Evolutionary conservation across 1,139 yeast species (phyloP).

Genomic region (Neolecta irregularis): DNA sequence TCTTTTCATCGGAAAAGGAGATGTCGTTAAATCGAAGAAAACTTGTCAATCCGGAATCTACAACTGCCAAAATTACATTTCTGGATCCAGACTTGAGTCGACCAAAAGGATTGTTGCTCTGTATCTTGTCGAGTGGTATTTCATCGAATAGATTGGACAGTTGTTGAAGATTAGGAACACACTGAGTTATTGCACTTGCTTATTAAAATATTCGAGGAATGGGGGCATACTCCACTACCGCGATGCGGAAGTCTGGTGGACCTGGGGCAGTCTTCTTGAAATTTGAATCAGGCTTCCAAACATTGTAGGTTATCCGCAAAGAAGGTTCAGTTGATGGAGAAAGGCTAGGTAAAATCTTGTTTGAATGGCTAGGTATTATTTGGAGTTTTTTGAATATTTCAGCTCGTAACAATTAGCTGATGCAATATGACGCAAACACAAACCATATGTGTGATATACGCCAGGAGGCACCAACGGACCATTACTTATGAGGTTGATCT

Average conservation of each 20-base stretch:
- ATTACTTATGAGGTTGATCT: constrained; percentile 4
- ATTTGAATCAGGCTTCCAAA: constrained; percentile 69
- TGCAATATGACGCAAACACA: background rate
- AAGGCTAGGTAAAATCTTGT: constrained; percentile 1
- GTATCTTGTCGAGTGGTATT: constrained; percentile 19
- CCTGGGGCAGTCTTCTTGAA: constrained; percentile 62
- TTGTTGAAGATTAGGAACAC: constrained; percentile 38
- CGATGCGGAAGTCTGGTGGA: constrained; percentile 58
- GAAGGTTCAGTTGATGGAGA: constrained; percentile 12
- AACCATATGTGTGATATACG: constrained; percentile 14
- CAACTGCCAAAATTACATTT: constrained; percentile 44
- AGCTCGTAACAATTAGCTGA: background rate
- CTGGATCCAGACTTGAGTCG: constrained; percentile 35
- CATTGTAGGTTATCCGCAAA: constrained; percentile 36
- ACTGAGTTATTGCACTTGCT: constrained; percentile 4
- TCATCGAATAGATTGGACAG: constrained; percentile 22
- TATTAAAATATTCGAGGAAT: constrained; percentile 9
- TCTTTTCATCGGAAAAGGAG: constrained; percentile 35
- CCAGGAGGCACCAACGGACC: constrained; percentile 14
- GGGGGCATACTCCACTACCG: constrained; percentile 28
- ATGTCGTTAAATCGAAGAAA: constrained; percentile 47
- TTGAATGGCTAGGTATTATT: constrained; percentile 14
- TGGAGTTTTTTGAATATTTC: constrained; percentile 11
- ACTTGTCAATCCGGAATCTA: constrained; percentile 59
- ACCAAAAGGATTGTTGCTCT: constrained; percentile 21